phyloP scores from a whole-genome alignment of 2,329 filamentous ascomycete species.

The Venturia pyrina region DNA sequence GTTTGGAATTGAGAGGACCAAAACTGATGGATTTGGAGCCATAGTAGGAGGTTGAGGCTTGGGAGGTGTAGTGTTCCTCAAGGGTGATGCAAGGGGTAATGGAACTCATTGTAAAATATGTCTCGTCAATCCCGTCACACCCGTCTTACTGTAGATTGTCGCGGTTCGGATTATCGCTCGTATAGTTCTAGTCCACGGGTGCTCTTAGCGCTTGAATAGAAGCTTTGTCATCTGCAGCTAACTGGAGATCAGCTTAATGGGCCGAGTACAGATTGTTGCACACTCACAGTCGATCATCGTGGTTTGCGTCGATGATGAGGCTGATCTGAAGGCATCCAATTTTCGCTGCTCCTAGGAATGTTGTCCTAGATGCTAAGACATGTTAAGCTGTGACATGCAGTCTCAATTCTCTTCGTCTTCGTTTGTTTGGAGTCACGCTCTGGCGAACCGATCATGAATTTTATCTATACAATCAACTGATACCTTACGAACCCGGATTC shows the following conservation, averaged over 20 bases:
- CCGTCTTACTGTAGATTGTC: no score
- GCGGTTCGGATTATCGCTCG: no score
- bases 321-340: neutral
- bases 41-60: neutral
- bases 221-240: neutral
- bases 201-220: neutral
- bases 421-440: neutral
- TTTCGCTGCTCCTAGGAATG: neutral
- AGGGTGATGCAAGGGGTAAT: neutral
- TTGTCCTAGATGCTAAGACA: neutral
- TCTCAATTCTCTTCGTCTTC: neutral
- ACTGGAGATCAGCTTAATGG: neutral
- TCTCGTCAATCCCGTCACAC: neutral
- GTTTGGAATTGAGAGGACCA: neutral
- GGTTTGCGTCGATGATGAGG: neutral
- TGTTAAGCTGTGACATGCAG: neutral
- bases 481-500: neutral
- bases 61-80: neutral
- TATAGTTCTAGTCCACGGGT: no score
- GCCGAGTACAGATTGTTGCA: neutral
- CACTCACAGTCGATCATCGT: no score
- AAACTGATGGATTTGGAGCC: neutral
- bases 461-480: neutral
- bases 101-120: neutral
- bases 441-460: neutral